These are phyloP conservation scores for Scheffersomyces coipomensis DNA, from an alignment of 805 yeast species.

Conservation along the genomic window DNA sequence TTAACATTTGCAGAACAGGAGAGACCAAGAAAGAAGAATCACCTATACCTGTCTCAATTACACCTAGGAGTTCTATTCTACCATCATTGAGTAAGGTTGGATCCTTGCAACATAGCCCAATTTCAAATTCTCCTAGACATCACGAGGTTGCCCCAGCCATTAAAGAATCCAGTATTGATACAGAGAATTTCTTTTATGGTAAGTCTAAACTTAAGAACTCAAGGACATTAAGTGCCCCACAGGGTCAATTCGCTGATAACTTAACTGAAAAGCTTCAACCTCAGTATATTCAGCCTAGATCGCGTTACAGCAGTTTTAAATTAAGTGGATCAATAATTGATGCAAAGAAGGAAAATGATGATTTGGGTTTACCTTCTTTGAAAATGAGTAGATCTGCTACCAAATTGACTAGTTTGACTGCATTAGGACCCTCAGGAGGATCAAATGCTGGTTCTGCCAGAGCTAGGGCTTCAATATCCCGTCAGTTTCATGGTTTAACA, in stretches of 20 bases:
- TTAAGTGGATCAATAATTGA: conserved; percentile 35
- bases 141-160: conserved; percentile 1
- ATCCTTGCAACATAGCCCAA: conserved; percentile 15
- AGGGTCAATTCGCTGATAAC: conserved; percentile 17
- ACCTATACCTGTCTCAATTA: conserved; percentile 7
- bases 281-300: conserved; percentile 45
- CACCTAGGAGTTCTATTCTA: conserved; percentile 23
- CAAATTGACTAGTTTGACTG: conserved; percentile 12
- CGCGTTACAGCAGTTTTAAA: conserved; percentile 29
- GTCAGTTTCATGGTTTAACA: conserved; percentile 15
- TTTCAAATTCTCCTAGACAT: background rate
- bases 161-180: conserved; percentile 41
- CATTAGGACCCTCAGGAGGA: background rate
- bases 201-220: background rate
- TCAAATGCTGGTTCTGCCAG: conserved; percentile 8
- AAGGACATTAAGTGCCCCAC: conserved; percentile 1
- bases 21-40: background rate
- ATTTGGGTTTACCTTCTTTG: conserved; percentile 33
- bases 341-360: conserved; percentile 25
- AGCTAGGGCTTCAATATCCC: conserved; percentile 13
- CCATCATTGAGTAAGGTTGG: conserved; percentile 40
- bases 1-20: conserved; percentile 1
- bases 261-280: conserved; percentile 23
- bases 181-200: conserved; percentile 45
- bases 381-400: conserved; percentile 28